phyloP scores from a whole-genome alignment of 2,329 filamentous ascomycete genomes.

The Tympanopsis confertula region DNA sequence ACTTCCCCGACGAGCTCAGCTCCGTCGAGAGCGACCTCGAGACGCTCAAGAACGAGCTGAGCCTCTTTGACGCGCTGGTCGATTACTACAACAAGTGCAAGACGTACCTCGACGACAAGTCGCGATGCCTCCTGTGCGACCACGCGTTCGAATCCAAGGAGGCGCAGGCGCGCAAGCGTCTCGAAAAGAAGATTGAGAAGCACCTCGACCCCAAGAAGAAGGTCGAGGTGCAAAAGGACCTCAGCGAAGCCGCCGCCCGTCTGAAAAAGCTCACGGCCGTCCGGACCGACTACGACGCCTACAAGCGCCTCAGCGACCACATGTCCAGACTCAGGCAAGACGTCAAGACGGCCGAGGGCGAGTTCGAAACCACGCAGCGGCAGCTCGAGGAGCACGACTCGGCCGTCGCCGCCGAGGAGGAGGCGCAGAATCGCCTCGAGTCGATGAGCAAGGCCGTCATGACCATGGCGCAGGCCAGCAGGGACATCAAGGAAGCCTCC shows the following conservation, averaged over 20 bases:
- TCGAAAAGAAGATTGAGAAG: no score
- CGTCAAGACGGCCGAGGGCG: constrained; percentile 50
- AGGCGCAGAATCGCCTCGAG: no score
- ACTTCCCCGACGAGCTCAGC: constrained; percentile 37
- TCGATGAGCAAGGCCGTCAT: no score
- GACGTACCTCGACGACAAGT: constrained; percentile 53
- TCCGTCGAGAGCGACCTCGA: constrained; percentile 20
- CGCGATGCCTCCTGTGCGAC: constrained; percentile 67
- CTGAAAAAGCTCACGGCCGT: constrained; percentile 43
- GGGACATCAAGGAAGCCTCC: no score
- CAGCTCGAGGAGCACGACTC: constrained; percentile 43
- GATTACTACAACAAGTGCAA: constrained; percentile 63
- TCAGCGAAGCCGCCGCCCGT: constrained; percentile 49
- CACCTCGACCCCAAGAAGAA: constrained; percentile 50
- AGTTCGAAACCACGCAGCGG: constrained; percentile 50
- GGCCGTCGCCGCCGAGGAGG: no score
- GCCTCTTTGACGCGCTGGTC: constrained; percentile 56
- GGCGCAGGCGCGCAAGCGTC: no score
- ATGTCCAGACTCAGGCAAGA: constrained; percentile 57
- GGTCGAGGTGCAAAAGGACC: constrained; percentile 52
- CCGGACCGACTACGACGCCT: constrained; percentile 51
- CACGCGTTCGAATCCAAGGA: constrained; percentile 53
- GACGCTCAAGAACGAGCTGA: constrained; percentile 47
- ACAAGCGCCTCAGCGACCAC: constrained; percentile 64
- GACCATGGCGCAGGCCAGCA: no score